phyloP scores from a whole-genome alignment of 163 green algal genomes.

The Smithsoniella earleae region DNA sequence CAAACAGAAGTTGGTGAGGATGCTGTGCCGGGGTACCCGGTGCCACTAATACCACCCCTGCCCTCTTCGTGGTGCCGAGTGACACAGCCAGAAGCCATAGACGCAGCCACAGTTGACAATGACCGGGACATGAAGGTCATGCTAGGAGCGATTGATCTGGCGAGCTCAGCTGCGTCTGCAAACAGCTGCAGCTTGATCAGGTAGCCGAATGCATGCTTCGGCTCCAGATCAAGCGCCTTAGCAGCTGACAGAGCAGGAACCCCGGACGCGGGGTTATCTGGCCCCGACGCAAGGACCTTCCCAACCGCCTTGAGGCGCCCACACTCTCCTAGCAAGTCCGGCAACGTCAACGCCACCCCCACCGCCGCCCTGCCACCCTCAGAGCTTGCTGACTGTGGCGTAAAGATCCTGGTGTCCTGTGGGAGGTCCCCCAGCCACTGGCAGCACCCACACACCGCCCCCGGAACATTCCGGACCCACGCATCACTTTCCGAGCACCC shows the following conservation, averaged over 20 bases:
- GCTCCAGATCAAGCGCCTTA: not conserved
- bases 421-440: not conserved
- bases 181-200: not conserved
- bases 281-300: not conserved
- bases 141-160: not conserved
- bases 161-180: not conserved
- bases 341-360: not conserved
- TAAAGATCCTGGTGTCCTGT: not conserved
- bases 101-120: not conserved
- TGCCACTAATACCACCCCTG: too few species aligned
- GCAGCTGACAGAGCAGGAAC: not conserved
- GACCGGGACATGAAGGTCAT: not conserved
- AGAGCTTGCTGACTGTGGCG: not conserved
- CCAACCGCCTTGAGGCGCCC: slow-evolving; percentile 1
- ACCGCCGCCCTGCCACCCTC: not conserved
- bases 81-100: not conserved
- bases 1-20: not conserved
- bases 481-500: not conserved
- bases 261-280: not conserved
- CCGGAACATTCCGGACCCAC: not conserved
- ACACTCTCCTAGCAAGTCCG: not conserved
- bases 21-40: too few species aligned
- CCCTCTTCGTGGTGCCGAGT: too few species aligned
- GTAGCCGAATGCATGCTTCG: not conserved
- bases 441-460: not conserved